A percentile compares a stretch with the other conserved stretches of the same genome.
Evolutionary conservation across 2,329 filamentous ascomycete species (phyloP).

Genomic region (Chaetomiaceae sp.): DNA sequence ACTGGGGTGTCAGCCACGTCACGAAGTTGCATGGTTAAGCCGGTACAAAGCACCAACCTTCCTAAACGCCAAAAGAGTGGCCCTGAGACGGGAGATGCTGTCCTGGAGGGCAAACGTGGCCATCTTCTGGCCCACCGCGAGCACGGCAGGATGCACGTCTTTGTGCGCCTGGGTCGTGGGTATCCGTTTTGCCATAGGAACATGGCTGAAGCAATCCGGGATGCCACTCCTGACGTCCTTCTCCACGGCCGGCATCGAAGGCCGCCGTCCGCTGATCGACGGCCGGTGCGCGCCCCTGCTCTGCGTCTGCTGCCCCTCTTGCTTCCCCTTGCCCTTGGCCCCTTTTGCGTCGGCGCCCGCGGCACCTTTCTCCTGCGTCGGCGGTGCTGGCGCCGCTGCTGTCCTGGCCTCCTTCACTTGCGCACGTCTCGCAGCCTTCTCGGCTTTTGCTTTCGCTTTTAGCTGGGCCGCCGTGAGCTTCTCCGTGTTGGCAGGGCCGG

Average conservation of each 20-base stretch:
- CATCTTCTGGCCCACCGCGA: slow-evolving; percentile 85
- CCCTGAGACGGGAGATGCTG: slow-evolving; percentile 79
- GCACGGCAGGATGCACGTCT: slow-evolving; percentile 78
- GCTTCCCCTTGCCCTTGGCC: slow-evolving; percentile 42
- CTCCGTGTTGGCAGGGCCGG: slow-evolving; percentile 29
- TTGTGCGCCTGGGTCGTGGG: slow-evolving; percentile 55
- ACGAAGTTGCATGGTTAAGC: too few relatives aligned
- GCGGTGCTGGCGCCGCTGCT: slow-evolving; percentile 36
- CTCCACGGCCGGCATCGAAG: slow-evolving; percentile 38
- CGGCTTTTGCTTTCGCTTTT: slow-evolving; percentile 84
- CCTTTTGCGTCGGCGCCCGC: slow-evolving; percentile 38
- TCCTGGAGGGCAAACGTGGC: slow-evolving; percentile 82
- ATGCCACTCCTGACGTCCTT: slow-evolving; percentile 58
- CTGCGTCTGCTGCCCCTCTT: slow-evolving; percentile 33
- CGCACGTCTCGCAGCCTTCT: slow-evolving; percentile 81
- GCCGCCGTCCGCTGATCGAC: slow-evolving; percentile 29
- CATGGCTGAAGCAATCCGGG: slow-evolving; percentile 72
- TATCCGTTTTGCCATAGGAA: slow-evolving; percentile 61
- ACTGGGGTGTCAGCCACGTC: slow-evolving; percentile 8
- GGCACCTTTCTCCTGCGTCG: slow-evolving; percentile 29
- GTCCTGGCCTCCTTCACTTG: slow-evolving; percentile 55
- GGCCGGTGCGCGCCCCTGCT: slow-evolving; percentile 30
- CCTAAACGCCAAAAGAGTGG: slow-evolving; percentile 84
- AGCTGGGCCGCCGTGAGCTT: slow-evolving; percentile 71
- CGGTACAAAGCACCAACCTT: slow-evolving; percentile 47